Percentiles rank a stretch among this genome's conserved stretches.
These are phyloP conservation scores for Rhodomyrtus psidioides DNA, from an alignment of 441 rosid species.

Conservation along the genomic window DNA sequence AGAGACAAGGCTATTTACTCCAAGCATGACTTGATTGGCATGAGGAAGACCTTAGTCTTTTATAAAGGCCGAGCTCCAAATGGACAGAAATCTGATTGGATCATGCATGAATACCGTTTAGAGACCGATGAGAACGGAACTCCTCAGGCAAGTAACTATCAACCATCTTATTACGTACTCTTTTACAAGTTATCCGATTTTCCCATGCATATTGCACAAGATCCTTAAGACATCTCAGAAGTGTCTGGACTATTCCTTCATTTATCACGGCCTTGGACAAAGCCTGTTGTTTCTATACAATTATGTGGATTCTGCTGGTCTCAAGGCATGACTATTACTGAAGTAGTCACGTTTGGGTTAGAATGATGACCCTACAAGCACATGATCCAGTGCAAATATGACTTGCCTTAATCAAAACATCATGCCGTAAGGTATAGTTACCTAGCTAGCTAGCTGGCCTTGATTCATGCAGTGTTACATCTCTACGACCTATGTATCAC, in stretches of 20 bases:
- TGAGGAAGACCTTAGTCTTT: conserved; percentile 16
- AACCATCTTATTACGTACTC: neutral
- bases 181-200: neutral
- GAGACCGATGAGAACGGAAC: conserved; percentile 9
- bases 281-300: neutral
- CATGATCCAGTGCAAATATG: neutral
- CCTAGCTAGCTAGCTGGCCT: neutral
- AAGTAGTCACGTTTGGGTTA: neutral
- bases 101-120: conserved; percentile 15
- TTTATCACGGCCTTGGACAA: neutral
- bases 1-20: conserved; percentile 14
- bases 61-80: conserved; percentile 13
- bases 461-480: neutral
- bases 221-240: neutral
- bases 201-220: neutral
- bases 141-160: conserved; percentile 9
- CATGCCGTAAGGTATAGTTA: neutral
- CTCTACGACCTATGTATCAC: neutral
- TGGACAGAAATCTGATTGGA: conserved; percentile 16
- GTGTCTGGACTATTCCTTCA: neutral
- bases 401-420: neutral
- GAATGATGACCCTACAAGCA: neutral
- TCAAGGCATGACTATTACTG: neutral
- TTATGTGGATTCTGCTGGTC: neutral
- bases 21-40: conserved; percentile 10